Conservation (phyloP, 225 moss, liverwort and hornwort species). For the Rhytidiadelphus loreus region DNA sequence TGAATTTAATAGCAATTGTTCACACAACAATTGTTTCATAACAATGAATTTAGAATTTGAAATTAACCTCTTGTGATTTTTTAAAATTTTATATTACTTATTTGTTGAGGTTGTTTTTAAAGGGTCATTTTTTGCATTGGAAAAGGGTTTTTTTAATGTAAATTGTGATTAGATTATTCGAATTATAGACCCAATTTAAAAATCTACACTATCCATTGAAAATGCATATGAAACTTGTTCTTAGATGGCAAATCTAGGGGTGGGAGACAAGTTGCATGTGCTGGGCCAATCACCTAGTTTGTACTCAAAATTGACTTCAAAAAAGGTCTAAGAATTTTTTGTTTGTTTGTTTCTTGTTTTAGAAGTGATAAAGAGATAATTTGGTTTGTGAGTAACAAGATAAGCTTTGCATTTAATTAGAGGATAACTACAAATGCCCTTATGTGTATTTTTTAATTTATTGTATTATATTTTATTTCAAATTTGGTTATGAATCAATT, state of each 20-base stretch:
- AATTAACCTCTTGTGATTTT: not conserved
- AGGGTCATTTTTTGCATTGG: too few relatives aligned
- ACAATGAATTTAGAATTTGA: not conserved
- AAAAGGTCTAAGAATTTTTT: not conserved
- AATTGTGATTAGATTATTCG: not conserved
- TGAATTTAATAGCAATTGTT: not conserved
- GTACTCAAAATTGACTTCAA: not conserved
- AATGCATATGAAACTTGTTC: not conserved
- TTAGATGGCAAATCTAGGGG: not conserved
- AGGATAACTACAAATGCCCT: not conserved
- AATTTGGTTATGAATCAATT: not conserved
- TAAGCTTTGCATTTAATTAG: too few relatives aligned
- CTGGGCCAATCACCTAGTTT: fast-evolving
- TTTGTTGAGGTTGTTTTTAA: not conserved
- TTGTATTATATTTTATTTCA: not conserved
- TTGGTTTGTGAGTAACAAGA: not conserved
- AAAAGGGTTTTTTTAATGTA: not conserved
- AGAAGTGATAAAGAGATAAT: not conserved
- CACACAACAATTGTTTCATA: not conserved
- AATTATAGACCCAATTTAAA: not conserved
- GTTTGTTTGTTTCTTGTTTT: too few relatives aligned
- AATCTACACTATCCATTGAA: not conserved
- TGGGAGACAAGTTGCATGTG: not conserved
- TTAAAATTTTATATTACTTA: not conserved
- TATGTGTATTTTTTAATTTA: not conserved